A percentile compares a stretch with the other conserved stretches of the same genome.
phyloP scores from a whole-genome alignment of 352 stramenopile species.

The Phytopythium mirpurense region DNA sequence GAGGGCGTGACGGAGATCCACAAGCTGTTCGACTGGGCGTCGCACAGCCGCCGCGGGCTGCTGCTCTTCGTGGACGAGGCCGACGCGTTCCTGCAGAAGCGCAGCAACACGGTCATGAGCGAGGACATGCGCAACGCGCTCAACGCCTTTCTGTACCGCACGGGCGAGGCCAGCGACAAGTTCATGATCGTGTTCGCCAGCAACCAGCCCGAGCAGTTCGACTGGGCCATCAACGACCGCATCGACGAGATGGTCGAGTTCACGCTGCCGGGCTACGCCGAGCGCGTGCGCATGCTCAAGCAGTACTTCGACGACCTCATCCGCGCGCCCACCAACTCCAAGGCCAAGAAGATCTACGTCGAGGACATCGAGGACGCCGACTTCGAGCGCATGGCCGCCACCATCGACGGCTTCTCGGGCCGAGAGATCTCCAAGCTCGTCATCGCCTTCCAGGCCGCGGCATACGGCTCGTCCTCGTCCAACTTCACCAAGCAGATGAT shows the following conservation, averaged over 20 bases:
- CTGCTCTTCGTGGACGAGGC: conserved; percentile 99
- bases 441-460: conserved; percentile 98
- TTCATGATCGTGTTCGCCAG: conserved; percentile 99
- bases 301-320: conserved; percentile 99
- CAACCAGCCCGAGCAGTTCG: conserved; percentile 99
- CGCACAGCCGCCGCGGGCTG: conserved; percentile 92
- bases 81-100: conserved; percentile 98
- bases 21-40: conserved; percentile 99
- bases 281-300: conserved; percentile 96
- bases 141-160: conserved; percentile 99
- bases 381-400: conserved; percentile 90
- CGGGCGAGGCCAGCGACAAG: conserved; percentile 96
- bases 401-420: conserved; percentile 97
- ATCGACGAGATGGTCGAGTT: conserved; percentile 99
- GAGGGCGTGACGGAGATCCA: conserved; percentile 99
- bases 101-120: conserved; percentile 90
- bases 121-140: conserved; percentile 99
- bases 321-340: conserved; percentile 76
- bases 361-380: conserved; percentile 90
- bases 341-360: conserved; percentile 88
- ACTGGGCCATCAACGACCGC: conserved; percentile 98
- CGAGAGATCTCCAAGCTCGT: conserved; percentile 99
- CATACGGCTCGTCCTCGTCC: conserved; percentile 94
- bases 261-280: conserved; percentile 88
- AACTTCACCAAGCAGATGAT: conserved; percentile 93